A percentile compares a stretch with the other conserved stretches of the same genome.
phyloP scores from a whole-genome alignment of 768 basidiomycete genomes.

The Leccinum broughii region DNA sequence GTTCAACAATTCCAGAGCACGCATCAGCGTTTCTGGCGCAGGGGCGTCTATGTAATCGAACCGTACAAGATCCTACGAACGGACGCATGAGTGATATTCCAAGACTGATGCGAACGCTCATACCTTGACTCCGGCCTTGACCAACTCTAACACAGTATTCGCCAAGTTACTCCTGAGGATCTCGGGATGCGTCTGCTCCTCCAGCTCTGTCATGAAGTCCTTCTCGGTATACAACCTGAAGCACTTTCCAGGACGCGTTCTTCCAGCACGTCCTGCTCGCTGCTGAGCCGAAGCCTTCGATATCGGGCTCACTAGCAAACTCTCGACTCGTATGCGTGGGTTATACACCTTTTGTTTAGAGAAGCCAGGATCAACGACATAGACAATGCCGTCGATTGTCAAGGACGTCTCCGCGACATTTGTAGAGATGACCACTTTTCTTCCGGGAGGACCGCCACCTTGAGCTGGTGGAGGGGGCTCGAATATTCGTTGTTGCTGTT shows the following conservation, averaged over 20 bases:
- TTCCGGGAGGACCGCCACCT: slow-evolving; percentile 71
- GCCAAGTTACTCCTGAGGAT: slow-evolving; percentile 92
- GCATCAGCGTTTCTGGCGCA: slow-evolving; percentile 95
- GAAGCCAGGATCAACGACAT: slow-evolving; percentile 97
- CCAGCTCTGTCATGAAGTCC: slow-evolving; percentile 93
- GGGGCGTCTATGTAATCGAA: slow-evolving; percentile 94
- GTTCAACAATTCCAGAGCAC: slow-evolving; percentile 91
- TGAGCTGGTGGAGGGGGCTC: slow-evolving; percentile 60
- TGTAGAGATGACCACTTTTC: slow-evolving; percentile 93
- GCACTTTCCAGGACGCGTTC: slow-evolving; percentile 96
- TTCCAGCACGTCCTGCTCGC: slow-evolving; percentile 92
- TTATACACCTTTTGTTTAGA: slow-evolving; percentile 99
- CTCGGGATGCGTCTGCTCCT: slow-evolving; percentile 97
- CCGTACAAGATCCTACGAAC: slow-evolving; percentile 64
- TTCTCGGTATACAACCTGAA: slow-evolving; percentile 97
- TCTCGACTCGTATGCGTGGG: slow-evolving; percentile 94
- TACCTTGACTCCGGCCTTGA: slow-evolving; percentile 91
- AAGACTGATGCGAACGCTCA: background rate
- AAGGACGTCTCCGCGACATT: slow-evolving; percentile 98
- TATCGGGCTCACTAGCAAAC: slow-evolving; percentile 89
- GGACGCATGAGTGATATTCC: background rate
- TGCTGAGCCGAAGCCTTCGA: slow-evolving; percentile 97
- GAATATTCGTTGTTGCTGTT: slow-evolving; percentile 96
- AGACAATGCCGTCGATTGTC: slow-evolving; percentile 99
- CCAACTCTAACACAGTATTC: slow-evolving; percentile 89